These are phyloP conservation scores for Cyclotella atomus DNA, from an alignment of 108 stramenopile genomes.

Conservation along the genomic window DNA sequence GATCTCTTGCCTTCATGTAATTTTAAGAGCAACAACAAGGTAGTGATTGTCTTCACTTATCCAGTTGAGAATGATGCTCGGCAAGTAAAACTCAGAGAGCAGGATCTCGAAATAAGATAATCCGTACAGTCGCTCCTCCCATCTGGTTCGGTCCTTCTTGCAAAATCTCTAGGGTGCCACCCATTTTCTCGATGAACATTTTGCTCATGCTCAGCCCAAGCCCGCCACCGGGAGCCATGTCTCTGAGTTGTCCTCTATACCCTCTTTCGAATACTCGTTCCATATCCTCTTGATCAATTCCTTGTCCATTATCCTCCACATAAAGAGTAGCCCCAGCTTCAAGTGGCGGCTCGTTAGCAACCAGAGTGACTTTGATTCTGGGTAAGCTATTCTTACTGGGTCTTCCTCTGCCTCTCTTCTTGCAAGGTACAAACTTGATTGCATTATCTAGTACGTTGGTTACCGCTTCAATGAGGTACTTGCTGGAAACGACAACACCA, in stretches of 20 bases:
- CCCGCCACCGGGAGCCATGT: slow-evolving; percentile 60
- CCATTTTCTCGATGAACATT: slow-evolving; percentile 68
- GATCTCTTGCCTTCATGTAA: too few species aligned
- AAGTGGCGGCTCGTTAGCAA: slow-evolving; percentile 52
- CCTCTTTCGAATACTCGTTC: slow-evolving; percentile 77
- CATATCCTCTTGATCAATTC: slow-evolving; percentile 66
- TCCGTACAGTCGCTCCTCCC: slow-evolving; percentile 44
- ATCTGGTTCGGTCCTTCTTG: slow-evolving; percentile 45
- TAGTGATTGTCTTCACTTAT: too few species aligned
- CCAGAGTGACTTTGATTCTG: slow-evolving; percentile 57
- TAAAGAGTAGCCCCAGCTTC: slow-evolving; percentile 69
- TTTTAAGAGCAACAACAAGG: too few species aligned
- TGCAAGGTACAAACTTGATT: slow-evolving; percentile 69
- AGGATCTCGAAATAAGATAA: slow-evolving; percentile 17
- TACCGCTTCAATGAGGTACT: slow-evolving; percentile 73
- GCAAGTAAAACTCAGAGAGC: slow-evolving; percentile 20
- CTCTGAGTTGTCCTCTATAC: slow-evolving; percentile 58
- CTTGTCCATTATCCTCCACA: slow-evolving; percentile 88
- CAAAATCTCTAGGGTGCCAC: slow-evolving; percentile 60
- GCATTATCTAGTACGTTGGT: slow-evolving; percentile 88
- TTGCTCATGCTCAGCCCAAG: slow-evolving; percentile 74
- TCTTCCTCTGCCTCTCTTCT: slow-evolving; percentile 33
- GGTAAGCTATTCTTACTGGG: slow-evolving; percentile 44
- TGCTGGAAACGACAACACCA: slow-evolving; percentile 64
- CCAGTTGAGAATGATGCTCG: slow-evolving; percentile 71